A percentile compares a stretch with the other conserved stretches of the same genome.
Evolutionary conservation across 2,329 filamentous ascomycete genomes (phyloP).

Genomic region (Fusarium continuum): DNA sequence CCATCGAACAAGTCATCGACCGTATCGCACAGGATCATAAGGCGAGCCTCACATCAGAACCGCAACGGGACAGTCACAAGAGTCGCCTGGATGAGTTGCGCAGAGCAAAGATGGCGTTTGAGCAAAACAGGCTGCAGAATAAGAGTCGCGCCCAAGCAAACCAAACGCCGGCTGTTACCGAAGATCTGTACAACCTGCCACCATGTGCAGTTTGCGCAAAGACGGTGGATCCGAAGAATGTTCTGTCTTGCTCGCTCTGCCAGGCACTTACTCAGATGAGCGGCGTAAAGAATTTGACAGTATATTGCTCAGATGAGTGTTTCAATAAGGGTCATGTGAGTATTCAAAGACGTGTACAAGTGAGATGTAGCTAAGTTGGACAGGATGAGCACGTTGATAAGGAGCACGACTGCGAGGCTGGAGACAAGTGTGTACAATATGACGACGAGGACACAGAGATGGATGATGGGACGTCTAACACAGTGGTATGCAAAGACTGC

Average conservation of each 20-base stretch:
- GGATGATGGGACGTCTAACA: constrained; percentile 44
- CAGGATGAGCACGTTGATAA: constrained; percentile 52
- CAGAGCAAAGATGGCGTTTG: constrained; percentile 59
- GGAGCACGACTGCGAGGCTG: constrained; percentile 55
- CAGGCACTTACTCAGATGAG: constrained; percentile 54
- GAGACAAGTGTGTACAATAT: constrained; percentile 52
- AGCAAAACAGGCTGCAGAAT: constrained; percentile 54
- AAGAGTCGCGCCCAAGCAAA: constrained; percentile 48
- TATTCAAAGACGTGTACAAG: background rate
- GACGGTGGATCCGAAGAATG: constrained; percentile 47
- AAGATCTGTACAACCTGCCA: constrained; percentile 51
- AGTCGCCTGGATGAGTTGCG: constrained; percentile 57
- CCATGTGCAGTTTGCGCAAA: constrained; percentile 53
- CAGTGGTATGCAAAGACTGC: constrained; percentile 56
- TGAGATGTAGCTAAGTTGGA: constrained; percentile 35
- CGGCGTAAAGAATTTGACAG: constrained; percentile 48
- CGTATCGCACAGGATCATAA: constrained; percentile 47
- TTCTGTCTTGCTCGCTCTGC: constrained; percentile 57
- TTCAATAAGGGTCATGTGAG: constrained; percentile 54
- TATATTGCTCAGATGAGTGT: constrained; percentile 59
- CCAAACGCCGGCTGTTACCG: constrained; percentile 42
- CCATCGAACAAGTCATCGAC: constrained; percentile 49
- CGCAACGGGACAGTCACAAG: constrained; percentile 51
- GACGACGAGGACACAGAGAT: constrained; percentile 53
- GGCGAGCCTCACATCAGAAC: constrained; percentile 44